A percentile compares a stretch with the other conserved stretches of the same genome.
Conservation (phyloP, 2,329 filamentous ascomycete species). For the Aspergillus oerlinghausenensis region DNA sequence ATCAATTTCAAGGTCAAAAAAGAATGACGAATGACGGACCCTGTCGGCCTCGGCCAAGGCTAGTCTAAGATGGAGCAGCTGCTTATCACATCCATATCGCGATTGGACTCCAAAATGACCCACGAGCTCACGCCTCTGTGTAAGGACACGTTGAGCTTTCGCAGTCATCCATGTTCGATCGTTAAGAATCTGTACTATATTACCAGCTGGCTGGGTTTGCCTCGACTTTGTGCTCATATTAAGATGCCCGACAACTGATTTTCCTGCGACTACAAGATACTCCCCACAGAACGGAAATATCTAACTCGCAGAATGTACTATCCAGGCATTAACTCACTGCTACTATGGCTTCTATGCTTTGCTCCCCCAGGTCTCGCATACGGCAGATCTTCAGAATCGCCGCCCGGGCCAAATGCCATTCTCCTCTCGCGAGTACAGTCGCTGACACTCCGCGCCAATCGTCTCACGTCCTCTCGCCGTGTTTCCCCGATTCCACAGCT, state of each 20-base stretch:
- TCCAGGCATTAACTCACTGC: slow-evolving; percentile 9
- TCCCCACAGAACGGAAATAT: not conserved
- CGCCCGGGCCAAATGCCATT: slow-evolving; percentile 46
- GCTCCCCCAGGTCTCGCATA: slow-evolving; percentile 13
- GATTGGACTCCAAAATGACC: not conserved
- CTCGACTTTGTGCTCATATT: not conserved
- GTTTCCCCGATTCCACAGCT: slow-evolving; percentile 73
- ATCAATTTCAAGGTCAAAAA: not conserved
- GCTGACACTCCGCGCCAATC: slow-evolving; percentile 68
- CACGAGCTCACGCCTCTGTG: not conserved
- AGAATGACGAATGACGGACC: not conserved
- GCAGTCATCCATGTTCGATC: not conserved
- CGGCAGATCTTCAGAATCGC: slow-evolving; percentile 24
- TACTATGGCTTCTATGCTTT: slow-evolving; percentile 18
- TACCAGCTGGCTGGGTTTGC: not conserved
- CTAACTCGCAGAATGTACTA: slow-evolving; percentile 16
- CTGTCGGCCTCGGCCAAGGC: not conserved
- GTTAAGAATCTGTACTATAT: not conserved
- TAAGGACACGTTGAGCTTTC: not conserved
- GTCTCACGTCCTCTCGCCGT: slow-evolving; percentile 70
- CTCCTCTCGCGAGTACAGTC: slow-evolving; percentile 65
- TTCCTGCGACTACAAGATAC: not conserved
- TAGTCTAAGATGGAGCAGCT: not conserved
- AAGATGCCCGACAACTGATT: not conserved
- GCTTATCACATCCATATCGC: not conserved